Conservation (phyloP, 179 eudicot species). For the Camellia oleifera region DNA sequence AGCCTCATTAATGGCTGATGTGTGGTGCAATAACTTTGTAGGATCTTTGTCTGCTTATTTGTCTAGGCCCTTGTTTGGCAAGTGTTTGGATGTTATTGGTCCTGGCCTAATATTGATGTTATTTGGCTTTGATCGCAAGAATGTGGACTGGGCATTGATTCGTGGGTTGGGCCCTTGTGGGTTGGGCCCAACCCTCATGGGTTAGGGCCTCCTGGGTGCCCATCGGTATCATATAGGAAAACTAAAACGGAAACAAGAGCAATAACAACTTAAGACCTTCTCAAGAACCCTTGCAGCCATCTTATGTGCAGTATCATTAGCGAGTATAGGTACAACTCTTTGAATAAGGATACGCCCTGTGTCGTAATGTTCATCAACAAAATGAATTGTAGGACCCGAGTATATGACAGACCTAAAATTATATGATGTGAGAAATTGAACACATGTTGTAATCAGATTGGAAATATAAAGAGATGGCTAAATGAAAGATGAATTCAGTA, state of each 20-base stretch:
- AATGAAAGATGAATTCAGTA: not conserved
- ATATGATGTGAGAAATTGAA: not conserved
- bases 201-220: too few species aligned
- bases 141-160: too few species aligned
- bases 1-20: too few species aligned
- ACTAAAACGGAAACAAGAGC: not conserved
- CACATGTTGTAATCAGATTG: too few species aligned
- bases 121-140: too few species aligned
- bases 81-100: too few species aligned
- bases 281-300: slow-evolving; percentile 84
- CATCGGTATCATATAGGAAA: not conserved
- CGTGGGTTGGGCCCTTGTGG: too few species aligned
- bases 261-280: slow-evolving; percentile 41
- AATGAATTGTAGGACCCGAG: slow-evolving; percentile 90
- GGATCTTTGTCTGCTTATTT: too few species aligned
- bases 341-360: slow-evolving; percentile 87
- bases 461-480: not conserved
- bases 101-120: too few species aligned
- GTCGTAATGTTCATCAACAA: slow-evolving; percentile 87
- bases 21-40: too few species aligned
- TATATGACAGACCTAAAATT: slow-evolving; percentile 34
- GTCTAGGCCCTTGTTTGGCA: too few species aligned
- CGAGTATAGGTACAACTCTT: slow-evolving; percentile 62
- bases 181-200: too few species aligned
- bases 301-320: slow-evolving; percentile 67